Base-by-base conservation (phyloP, 345 rosid species). In the Aquilaria sinensis region DNA sequence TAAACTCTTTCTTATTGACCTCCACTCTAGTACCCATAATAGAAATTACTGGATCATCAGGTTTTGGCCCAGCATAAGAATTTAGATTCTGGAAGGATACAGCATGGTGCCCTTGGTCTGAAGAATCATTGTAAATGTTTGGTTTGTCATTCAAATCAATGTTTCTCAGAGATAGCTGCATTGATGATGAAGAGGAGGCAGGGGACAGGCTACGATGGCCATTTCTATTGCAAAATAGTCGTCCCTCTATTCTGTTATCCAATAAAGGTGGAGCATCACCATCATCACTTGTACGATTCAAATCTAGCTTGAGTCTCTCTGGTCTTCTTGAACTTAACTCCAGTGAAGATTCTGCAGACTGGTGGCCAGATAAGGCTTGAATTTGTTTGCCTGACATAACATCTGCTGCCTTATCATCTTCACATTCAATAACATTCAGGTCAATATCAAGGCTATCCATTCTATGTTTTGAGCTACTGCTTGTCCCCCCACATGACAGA, bases 61-160 rank as follows among this genome's bases (percentile, higher is more conserved):
- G 53, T 75, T 67, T 86, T 45, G 80, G 70, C 23, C 68, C 83
- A 33, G 82, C 85, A 74, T 72, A 75, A 6, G 73, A 58, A 51
- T 57, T 57, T 43, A 67, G 37, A 67, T 56, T 81, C 67, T 70
- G 82, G 31, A 81, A 72, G 56, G 74, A 53, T 51, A 51, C 75
- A 58, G 76, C 68, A 33, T 43, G 62, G 72, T 67, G 65, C 51
- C 77, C 87, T 56, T 72, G 89, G 59, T 88, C 89, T 23, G 75
- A 74, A 68, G 80, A 68, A 58, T 85, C 84, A 23, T 54, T 77
- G 43, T 72, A 78, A 66, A 70, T 66, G 57, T 63, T 67, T 8
- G 99, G 96, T 50, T 80, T 77, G 69, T 94, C 99, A 65, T 94
- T 94, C 84, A 94, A 80, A 83, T 94, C 96, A 62, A 94, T 78